These are phyloP conservation scores for Thelonectria olida DNA, from an alignment of 2,329 filamentous ascomycete genomes.

Conservation along the genomic window DNA sequence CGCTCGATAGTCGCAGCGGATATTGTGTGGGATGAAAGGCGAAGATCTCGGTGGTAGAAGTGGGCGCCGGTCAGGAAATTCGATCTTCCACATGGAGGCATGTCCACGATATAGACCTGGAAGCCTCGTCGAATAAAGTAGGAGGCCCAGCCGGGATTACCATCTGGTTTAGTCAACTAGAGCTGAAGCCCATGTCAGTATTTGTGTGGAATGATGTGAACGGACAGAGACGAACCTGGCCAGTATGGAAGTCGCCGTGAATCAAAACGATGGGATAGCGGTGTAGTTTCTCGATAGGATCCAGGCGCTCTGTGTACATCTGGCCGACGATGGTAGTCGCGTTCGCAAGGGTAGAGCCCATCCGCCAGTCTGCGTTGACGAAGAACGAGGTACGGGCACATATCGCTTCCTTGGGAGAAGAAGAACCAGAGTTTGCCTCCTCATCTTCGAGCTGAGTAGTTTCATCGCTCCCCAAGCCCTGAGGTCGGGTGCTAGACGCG, in stretches of 20 bases:
- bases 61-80: slow-evolving; percentile 33
- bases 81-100: slow-evolving; percentile 52
- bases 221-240: slow-evolving; percentile 36
- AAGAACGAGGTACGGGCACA: slow-evolving; percentile 37
- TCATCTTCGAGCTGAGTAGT: neutral
- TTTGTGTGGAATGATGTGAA: neutral
- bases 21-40: slow-evolving; percentile 24
- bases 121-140: slow-evolving; percentile 54
- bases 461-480: neutral
- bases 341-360: slow-evolving; percentile 19
- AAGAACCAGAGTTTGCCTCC: neutral
- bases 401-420: slow-evolving; percentile 19
- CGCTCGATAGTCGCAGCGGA: slow-evolving; percentile 37
- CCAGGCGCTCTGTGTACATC: slow-evolving; percentile 49
- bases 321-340: slow-evolving; percentile 36
- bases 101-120: slow-evolving; percentile 54
- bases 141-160: slow-evolving; percentile 55
- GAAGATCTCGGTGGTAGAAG: slow-evolving; percentile 35
- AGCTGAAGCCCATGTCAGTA: slow-evolving; percentile 37
- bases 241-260: slow-evolving; percentile 49
- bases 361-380: slow-evolving; percentile 36
- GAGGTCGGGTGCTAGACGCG: neutral
- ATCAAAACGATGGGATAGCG: slow-evolving; percentile 44
- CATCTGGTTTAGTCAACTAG: slow-evolving; percentile 58
- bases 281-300: slow-evolving; percentile 31